Conservation (phyloP, 352 stramenopile genomes). For the Elongisporangium anandrum region DNA sequence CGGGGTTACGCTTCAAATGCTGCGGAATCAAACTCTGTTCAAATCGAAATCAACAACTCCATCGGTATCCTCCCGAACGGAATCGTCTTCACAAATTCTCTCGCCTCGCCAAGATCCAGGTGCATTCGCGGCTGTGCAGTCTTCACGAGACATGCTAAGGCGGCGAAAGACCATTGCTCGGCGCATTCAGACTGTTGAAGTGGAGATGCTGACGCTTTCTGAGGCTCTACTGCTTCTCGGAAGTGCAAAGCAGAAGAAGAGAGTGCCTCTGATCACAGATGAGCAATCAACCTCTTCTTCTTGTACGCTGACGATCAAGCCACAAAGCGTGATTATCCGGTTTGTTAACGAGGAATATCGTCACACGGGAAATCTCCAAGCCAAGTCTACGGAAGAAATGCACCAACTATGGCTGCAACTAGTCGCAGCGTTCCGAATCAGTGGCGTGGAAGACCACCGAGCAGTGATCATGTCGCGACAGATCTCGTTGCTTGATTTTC, state of each 20-base stretch:
- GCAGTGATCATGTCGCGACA: conserved; percentile 25
- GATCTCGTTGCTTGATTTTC: conserved; percentile 14
- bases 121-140: background rate
- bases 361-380: conserved; percentile 1
- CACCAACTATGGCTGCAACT: conserved; percentile 18
- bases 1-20: conserved; percentile 6
- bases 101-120: background rate
- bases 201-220: conserved; percentile 13
- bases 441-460: conserved; percentile 14
- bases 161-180: background rate
- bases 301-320: background rate
- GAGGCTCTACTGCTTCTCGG: conserved; percentile 2
- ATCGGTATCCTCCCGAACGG: background rate
- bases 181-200: conserved; percentile 2
- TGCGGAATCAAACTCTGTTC: conserved; percentile 8
- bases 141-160: background rate
- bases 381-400: conserved; percentile 7
- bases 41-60: background rate
- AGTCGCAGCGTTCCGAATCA: conserved; percentile 22
- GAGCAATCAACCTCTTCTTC: background rate
- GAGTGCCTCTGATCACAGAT: background rate
- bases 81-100: background rate
- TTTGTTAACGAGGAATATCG: conserved; percentile 10
- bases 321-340: conserved; percentile 8
- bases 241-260: background rate